Evolutionary conservation across 116 monocot species (phyloP).

Genomic region (Papilionanthe hybrid): DNA sequence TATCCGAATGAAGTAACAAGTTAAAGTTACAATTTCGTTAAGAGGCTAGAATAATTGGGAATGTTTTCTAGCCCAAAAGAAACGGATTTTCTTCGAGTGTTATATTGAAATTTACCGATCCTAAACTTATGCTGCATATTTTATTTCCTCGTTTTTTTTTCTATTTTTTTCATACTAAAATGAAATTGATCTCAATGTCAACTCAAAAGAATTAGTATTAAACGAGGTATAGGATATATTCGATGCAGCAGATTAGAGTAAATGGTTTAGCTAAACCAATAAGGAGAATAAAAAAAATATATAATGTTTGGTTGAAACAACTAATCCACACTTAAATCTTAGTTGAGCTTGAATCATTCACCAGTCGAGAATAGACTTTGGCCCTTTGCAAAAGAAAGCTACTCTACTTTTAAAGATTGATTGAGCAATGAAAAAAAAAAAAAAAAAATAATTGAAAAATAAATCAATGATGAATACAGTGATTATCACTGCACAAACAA

Average conservation of each 20-base stretch:
- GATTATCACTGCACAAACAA: too few species aligned
- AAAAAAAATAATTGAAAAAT: too few species aligned
- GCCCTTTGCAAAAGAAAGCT: neutral
- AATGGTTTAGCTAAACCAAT: neutral
- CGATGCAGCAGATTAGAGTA: neutral
- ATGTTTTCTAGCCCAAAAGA: neutral
- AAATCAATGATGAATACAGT: too few species aligned
- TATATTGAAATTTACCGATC: neutral
- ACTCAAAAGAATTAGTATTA: neutral
- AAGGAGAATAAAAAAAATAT: neutral
- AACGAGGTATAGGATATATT: neutral
- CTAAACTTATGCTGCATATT: too few species aligned
- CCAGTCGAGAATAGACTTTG: neutral
- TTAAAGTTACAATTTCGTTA: neutral
- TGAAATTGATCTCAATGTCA: too few species aligned
- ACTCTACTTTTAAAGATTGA: neutral
- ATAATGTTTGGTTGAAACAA: neutral
- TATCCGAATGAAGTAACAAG: neutral
- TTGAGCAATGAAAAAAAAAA: too few species aligned
- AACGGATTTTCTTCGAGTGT: neutral
- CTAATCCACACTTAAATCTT: neutral
- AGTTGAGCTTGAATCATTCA: neutral
- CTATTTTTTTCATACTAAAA: too few species aligned
- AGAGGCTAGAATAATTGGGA: neutral
- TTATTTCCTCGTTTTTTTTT: too few species aligned